Percentiles rank a stretch among this genome's conserved stretches.
Conservation (phyloP, 805 yeast genomes). For the Ogataea degrootiae region DNA sequence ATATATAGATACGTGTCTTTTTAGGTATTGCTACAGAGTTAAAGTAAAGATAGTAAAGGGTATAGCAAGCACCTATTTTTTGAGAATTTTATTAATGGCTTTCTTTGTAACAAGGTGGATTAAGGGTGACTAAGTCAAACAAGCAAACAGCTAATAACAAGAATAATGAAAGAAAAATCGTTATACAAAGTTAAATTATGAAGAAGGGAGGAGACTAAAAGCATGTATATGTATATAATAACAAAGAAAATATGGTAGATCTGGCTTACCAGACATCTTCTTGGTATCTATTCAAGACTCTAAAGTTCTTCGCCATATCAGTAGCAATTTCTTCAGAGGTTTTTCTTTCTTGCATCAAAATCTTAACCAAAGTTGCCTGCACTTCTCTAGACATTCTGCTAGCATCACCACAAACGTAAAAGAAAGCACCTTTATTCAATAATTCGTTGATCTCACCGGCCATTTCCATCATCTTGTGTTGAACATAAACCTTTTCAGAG, state of each 20-base stretch:
- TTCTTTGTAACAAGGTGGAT: too few species aligned
- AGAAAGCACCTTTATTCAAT: constrained; percentile 66
- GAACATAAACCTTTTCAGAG: constrained; percentile 71
- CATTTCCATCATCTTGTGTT: constrained; percentile 62
- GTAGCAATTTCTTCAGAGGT: constrained; percentile 64
- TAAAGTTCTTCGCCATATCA: constrained; percentile 71
- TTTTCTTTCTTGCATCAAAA: constrained; percentile 60
- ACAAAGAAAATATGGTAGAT: background rate
- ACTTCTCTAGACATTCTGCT: constrained; percentile 94
- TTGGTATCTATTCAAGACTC: constrained; percentile 84
- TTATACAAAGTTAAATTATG: too few species aligned
- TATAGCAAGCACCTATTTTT: too few species aligned
- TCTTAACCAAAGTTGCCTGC: constrained; percentile 58
- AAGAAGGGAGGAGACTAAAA: too few species aligned
- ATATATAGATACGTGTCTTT: too few species aligned
- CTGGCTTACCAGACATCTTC: constrained; percentile 88
- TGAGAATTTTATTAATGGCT: too few species aligned
- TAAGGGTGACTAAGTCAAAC: too few species aligned
- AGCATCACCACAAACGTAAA: constrained; percentile 98
- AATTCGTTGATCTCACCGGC: constrained; percentile 50
- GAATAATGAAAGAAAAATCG: too few species aligned
- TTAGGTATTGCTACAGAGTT: too few species aligned
- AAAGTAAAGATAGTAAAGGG: too few species aligned
- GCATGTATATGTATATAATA: too few species aligned
- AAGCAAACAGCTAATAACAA: too few species aligned